Percentiles rank a stretch among this genome's conserved stretches.
Evolutionary conservation across 768 basidiomycete genomes (phyloP).

Genomic region (Termitomyces sp.): DNA sequence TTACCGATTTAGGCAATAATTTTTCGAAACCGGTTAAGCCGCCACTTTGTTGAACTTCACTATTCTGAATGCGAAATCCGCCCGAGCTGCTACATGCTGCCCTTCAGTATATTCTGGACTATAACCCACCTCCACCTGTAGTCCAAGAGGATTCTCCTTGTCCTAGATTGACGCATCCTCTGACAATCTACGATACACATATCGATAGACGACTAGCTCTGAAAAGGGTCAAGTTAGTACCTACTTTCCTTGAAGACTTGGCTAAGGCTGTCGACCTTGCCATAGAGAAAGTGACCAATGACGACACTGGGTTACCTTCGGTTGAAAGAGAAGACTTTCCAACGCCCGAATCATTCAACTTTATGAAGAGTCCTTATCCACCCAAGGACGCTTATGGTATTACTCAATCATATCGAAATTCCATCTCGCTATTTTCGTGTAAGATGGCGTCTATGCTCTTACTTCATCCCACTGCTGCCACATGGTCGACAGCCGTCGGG

Average conservation of each 20-base stretch:
- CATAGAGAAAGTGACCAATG: not conserved
- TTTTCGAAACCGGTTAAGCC: no score
- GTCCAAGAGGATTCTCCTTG: not conserved
- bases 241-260: not conserved
- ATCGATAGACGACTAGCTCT: constrained; percentile 1
- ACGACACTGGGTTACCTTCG: not conserved
- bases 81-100: no score
- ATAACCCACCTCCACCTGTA: no score
- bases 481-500: not conserved
- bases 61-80: no score
- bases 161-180: not conserved
- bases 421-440: no score
- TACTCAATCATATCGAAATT: not conserved
- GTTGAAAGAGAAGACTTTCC: not conserved
- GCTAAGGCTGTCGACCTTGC: not conserved
- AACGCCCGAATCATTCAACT: not conserved
- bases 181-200: constrained; percentile 5
- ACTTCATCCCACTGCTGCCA: not conserved
- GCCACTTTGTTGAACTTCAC: no score
- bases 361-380: not conserved
- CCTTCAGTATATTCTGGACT: no score
- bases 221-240: not conserved
- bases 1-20: no score
- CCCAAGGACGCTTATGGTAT: not conserved
- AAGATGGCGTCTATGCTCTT: not conserved